Percentiles rank a stretch among this genome's conserved stretches.
phyloP scores from a whole-genome alignment of 2,329 filamentous ascomycete genomes.

The Fusarium sp. region DNA sequence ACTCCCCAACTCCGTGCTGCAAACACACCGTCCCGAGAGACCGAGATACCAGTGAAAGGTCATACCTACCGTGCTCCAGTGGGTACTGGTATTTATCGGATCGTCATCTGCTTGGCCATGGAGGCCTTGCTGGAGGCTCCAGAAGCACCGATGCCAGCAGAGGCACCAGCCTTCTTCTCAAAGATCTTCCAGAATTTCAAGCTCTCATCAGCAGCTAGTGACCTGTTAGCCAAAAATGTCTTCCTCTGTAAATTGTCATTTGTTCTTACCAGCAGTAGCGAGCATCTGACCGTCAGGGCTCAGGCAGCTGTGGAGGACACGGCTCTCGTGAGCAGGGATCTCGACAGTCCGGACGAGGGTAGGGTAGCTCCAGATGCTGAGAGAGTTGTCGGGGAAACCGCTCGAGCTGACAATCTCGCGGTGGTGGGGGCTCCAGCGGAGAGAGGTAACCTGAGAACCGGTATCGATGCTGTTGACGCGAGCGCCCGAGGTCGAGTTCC shows the following conservation, averaged over 20 bases:
- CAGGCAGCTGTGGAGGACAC: constrained; percentile 95
- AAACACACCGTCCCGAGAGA: constrained; percentile 60
- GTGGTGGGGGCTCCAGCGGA: constrained; percentile 97
- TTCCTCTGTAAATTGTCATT: not conserved
- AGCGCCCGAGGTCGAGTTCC: constrained; percentile 98
- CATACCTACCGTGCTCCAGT: constrained; percentile 64
- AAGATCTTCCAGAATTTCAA: constrained; percentile 99
- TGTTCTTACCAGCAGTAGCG: constrained; percentile 83
- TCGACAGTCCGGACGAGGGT: constrained; percentile 97
- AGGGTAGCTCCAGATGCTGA: constrained; percentile 99
- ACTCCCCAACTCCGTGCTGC: constrained; percentile 71
- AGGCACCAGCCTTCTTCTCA: constrained; percentile 92
- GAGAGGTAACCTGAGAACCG: constrained; percentile 95
- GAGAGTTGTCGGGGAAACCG: constrained; percentile 98
- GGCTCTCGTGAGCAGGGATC: constrained; percentile 96
- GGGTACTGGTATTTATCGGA: constrained; percentile 72
- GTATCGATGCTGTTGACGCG: constrained; percentile 99
- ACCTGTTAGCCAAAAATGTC: constrained; percentile 22
- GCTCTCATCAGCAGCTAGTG: constrained; percentile 88
- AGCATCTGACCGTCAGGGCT: constrained; percentile 99
- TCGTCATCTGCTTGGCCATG: constrained; percentile 96
- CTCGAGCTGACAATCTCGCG: constrained; percentile 98
- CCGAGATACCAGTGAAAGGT: constrained; percentile 60
- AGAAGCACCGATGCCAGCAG: constrained; percentile 75
- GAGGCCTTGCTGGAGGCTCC: constrained; percentile 84